Conservation (phyloP, 805 yeast species). For the Lipomyces sp. region DNA sequence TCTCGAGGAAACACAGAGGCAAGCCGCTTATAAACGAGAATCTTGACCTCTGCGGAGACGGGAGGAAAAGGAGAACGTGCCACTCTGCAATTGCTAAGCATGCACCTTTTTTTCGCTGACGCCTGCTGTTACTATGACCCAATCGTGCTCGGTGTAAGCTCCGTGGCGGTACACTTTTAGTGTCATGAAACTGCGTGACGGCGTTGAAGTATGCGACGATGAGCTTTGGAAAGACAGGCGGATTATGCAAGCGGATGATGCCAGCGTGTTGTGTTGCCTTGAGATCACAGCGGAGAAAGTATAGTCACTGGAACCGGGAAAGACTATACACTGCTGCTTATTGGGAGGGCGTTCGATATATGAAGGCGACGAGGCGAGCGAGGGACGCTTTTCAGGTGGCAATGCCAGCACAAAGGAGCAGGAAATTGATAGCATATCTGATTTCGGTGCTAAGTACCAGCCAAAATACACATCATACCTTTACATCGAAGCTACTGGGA, state of each 20-base stretch:
- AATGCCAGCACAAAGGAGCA: too few species aligned
- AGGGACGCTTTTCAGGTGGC: too few species aligned
- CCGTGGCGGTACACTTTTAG: conserved; percentile 40
- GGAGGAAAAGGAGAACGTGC: conserved; percentile 25
- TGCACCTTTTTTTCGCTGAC: conserved; percentile 25
- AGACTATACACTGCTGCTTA: conserved; percentile 42
- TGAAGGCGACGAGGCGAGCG: too few species aligned
- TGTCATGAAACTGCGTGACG: conserved; percentile 7
- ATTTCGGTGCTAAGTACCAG: too few species aligned
- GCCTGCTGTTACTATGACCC: conserved; percentile 31
- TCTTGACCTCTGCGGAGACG: conserved; percentile 10
- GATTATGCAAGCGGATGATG: conserved; percentile 54
- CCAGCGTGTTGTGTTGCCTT: too few species aligned
- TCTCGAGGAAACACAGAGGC: too few species aligned
- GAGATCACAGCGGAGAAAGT: conserved; percentile 48
- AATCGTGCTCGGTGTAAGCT: conserved; percentile 49
- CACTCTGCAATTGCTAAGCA: conserved; percentile 25
- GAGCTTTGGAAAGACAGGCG: conserved; percentile 53
- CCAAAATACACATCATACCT: too few species aligned
- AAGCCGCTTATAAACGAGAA: too few species aligned
- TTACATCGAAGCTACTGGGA: too few species aligned
- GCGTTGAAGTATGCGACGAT: conserved; percentile 40
- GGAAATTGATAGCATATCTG: too few species aligned
- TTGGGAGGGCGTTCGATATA: conserved; percentile 31
- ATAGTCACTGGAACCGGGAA: conserved; percentile 53